Percentiles rank a stretch among this genome's conserved stretches.
phyloP scores from a whole-genome alignment of 768 basidiomycete species.

The Leccinellum luteum region DNA sequence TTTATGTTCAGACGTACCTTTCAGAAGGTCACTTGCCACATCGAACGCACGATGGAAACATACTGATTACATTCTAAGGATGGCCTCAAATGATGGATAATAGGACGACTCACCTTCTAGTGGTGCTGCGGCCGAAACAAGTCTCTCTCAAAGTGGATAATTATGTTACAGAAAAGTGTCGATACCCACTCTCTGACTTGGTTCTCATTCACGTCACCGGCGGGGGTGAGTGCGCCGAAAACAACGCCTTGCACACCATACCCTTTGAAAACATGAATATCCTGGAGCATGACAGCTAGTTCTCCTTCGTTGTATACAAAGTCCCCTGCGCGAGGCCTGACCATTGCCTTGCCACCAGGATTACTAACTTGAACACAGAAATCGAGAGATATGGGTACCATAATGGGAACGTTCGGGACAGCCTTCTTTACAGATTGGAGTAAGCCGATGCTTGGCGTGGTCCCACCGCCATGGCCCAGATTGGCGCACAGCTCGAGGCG shows the following conservation, averaged over 20 bases:
- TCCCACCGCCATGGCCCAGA: slow-evolving; percentile 72
- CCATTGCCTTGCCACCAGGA: slow-evolving; percentile 56
- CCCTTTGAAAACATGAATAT: slow-evolving; percentile 60
- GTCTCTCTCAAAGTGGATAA: slow-evolving; percentile 32
- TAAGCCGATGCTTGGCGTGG: slow-evolving; percentile 78
- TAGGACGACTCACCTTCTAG: slow-evolving; percentile 50
- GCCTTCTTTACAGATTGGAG: slow-evolving; percentile 53
- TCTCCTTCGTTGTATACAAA: slow-evolving; percentile 72
- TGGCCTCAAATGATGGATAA: neutral
- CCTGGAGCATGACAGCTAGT: slow-evolving; percentile 70
- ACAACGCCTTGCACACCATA: slow-evolving; percentile 64
- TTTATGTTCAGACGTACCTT: slow-evolving; percentile 39
- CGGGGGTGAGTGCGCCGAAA: slow-evolving; percentile 55
- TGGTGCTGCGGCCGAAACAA: slow-evolving; percentile 56
- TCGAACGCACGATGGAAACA: slow-evolving; percentile 83
- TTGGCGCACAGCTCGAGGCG: slow-evolving; percentile 77
- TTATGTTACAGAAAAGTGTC: neutral
- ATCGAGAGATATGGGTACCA: slow-evolving; percentile 52
- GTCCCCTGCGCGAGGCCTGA: slow-evolving; percentile 77
- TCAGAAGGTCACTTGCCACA: slow-evolving; percentile 54
- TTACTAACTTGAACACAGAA: neutral
- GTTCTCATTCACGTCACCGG: slow-evolving; percentile 58
- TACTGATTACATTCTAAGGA: slow-evolving; percentile 39
- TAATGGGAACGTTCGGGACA: slow-evolving; percentile 54
- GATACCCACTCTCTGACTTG: slow-evolving; percentile 45